Evolutionary conservation across 305 asterid genomes (phyloP).

Genomic region (Solanum hybrid): DNA sequence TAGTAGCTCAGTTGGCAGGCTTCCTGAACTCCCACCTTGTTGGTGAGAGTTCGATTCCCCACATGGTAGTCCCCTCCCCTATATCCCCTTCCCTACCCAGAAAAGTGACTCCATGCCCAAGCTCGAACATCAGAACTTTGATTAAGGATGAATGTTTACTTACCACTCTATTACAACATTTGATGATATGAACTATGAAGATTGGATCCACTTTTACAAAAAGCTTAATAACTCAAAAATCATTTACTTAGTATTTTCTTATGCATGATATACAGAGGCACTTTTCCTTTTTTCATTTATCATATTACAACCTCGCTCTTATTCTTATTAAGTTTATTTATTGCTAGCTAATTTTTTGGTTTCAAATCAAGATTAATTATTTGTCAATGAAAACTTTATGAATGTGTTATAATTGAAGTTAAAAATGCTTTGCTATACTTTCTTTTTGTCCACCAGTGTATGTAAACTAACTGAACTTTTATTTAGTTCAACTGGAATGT

Average conservation of each 20-base stretch:
- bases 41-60: neutral
- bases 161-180: neutral
- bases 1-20: neutral
- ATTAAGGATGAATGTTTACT: no score
- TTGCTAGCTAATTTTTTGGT: neutral
- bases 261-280: neutral
- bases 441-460: neutral
- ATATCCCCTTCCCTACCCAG: neutral
- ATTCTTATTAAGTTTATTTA: neutral
- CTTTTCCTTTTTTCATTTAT: neutral
- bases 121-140: no score
- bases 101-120: neutral
- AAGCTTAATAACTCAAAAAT: neutral
- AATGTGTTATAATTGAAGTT: neutral
- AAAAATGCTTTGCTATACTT: neutral
- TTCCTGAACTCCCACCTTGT: neutral
- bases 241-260: no score
- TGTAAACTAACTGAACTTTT: neutral
- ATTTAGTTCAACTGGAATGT: neutral
- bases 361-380: neutral
- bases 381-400: neutral
- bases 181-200: neutral
- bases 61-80: neutral
- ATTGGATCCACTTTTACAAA: neutral
- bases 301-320: neutral